A percentile compares a stretch with the other conserved stretches of the same genome.
Evolutionary conservation across 2,329 filamentous ascomycete genomes (phyloP).

Genomic region (Cytospora leucostoma): DNA sequence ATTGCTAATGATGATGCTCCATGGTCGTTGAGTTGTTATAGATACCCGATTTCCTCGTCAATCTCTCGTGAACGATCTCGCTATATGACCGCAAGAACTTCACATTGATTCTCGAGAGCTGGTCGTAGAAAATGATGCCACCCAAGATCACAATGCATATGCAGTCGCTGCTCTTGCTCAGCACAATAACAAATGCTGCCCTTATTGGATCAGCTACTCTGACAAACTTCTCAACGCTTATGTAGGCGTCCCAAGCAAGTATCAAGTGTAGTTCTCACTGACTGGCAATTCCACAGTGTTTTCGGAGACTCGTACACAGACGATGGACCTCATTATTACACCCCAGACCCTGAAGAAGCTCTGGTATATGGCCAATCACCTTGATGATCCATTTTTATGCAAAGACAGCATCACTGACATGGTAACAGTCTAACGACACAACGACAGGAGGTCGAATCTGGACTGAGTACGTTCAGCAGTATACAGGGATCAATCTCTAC

Average conservation of each 20-base stretch:
- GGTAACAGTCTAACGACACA: constrained; percentile 13
- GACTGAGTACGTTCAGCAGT: constrained; percentile 29
- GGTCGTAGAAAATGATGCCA: background rate
- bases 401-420: background rate
- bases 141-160: background rate
- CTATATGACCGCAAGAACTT: background rate
- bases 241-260: constrained; percentile 7
- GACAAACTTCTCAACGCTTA: constrained; percentile 18
- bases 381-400: background rate
- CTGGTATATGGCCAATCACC: background rate
- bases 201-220: constrained; percentile 23
- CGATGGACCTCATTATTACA: constrained; percentile 23
- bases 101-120: background rate
- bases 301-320: constrained; percentile 27
- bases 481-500: constrained; percentile 28
- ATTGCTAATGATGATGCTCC: background rate
- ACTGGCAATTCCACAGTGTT: constrained; percentile 5
- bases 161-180: constrained; percentile 3
- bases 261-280: background rate
- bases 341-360: constrained; percentile 16
- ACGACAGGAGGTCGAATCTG: constrained; percentile 27
- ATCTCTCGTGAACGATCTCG: background rate
- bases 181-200: constrained; percentile 1
- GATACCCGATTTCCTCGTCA: background rate
- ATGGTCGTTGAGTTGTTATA: background rate